Conservation (phyloP, 192 early-diverging fungal genomes). For the Hyaloraphidium curvatum region DNA sequence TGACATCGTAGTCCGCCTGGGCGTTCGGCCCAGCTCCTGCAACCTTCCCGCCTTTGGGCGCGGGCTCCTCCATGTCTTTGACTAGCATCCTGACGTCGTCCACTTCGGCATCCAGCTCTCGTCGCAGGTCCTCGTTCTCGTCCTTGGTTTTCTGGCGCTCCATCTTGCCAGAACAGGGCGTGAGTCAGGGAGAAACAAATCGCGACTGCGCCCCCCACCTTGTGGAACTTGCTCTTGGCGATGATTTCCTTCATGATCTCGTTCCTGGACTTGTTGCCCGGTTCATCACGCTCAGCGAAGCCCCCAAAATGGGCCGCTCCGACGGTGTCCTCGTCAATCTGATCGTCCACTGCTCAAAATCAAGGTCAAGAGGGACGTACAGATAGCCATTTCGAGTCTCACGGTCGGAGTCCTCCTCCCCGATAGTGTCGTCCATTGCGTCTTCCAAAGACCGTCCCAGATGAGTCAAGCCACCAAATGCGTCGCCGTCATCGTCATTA, state of each 20-base stretch:
- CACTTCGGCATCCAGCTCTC: slow-evolving; percentile 77
- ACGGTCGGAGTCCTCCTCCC: neutral
- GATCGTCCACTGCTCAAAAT: neutral
- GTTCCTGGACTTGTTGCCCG: slow-evolving; percentile 52
- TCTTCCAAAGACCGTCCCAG: neutral
- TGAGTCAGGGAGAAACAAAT: neutral
- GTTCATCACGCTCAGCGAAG: slow-evolving; percentile 40
- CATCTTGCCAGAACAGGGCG: slow-evolving; percentile 10
- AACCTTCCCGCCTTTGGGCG: neutral
- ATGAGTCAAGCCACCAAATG: slow-evolving; percentile 12
- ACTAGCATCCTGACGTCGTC: slow-evolving; percentile 39
- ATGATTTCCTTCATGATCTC: slow-evolving; percentile 98
- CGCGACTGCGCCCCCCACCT: slow-evolving; percentile 16
- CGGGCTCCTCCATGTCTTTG: neutral
- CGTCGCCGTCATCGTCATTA: slow-evolving; percentile 41
- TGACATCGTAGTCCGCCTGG: slow-evolving; percentile 47
- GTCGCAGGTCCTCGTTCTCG: slow-evolving; percentile 56
- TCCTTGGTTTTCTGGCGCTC: slow-evolving; percentile 81
- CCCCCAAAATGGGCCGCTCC: slow-evolving; percentile 69
- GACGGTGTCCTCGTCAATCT: slow-evolving; percentile 54
- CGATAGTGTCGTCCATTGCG: neutral
- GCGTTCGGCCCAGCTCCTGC: neutral
- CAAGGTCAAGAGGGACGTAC: neutral
- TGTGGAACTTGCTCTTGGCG: slow-evolving; percentile 89
- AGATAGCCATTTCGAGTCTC: neutral